These are phyloP conservation scores for Albifimbria verrucaria DNA, from an alignment of 2,329 filamentous ascomycete genomes.

Conservation along the genomic window DNA sequence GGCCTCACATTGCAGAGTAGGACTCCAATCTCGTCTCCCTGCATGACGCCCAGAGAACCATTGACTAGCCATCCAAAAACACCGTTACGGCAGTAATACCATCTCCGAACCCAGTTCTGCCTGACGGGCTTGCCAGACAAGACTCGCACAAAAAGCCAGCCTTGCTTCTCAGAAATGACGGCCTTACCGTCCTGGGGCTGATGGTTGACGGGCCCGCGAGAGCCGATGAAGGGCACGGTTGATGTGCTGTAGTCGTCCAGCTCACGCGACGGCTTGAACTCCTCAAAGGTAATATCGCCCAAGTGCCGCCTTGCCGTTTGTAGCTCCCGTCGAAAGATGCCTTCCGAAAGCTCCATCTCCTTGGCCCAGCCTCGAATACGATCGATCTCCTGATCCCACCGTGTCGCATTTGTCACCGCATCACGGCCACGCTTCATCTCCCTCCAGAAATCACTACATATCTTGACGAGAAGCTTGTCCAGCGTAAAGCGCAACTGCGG, in stretches of 20 bases:
- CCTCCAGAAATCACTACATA: slow-evolving; percentile 84
- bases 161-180: slow-evolving; percentile 76
- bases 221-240: slow-evolving; percentile 83
- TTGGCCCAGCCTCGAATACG: slow-evolving; percentile 88
- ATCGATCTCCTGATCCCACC: slow-evolving; percentile 79
- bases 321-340: slow-evolving; percentile 77
- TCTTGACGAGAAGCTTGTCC: slow-evolving; percentile 79
- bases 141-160: slow-evolving; percentile 84
- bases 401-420: slow-evolving; percentile 58
- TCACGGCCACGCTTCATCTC: slow-evolving; percentile 76
- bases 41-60: slow-evolving; percentile 80
- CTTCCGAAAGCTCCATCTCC: slow-evolving; percentile 90
- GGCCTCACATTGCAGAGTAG: slow-evolving; percentile 90
- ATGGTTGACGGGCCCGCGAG: slow-evolving; percentile 62
- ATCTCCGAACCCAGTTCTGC: slow-evolving; percentile 84
- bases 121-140: slow-evolving; percentile 84
- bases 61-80: slow-evolving; percentile 95
- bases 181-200: slow-evolving; percentile 50
- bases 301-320: slow-evolving; percentile 76
- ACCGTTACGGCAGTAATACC: slow-evolving; percentile 94
- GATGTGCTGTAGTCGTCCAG: slow-evolving; percentile 89
- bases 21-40: slow-evolving; percentile 94
- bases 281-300: slow-evolving; percentile 69
- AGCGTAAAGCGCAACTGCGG: slow-evolving; percentile 81
- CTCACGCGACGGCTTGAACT: slow-evolving; percentile 80